Conservation (phyloP, 345 rosid genomes). For the Cardamine resedifolia region DNA sequence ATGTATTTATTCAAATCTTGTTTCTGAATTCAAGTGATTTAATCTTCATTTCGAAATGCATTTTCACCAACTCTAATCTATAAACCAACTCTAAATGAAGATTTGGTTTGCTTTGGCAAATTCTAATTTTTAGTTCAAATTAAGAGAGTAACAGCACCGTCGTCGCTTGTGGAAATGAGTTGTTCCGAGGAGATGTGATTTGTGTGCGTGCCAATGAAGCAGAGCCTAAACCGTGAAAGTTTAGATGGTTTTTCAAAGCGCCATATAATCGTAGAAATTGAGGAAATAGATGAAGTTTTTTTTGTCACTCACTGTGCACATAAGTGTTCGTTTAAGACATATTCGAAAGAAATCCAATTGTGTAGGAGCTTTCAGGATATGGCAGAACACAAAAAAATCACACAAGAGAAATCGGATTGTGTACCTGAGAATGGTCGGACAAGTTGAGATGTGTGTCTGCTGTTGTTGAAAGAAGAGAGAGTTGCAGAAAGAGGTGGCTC, state of each 20-base stretch:
- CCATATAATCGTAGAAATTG: not conserved
- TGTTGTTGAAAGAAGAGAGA: not conserved
- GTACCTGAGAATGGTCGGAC: not conserved
- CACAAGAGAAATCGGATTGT: not conserved
- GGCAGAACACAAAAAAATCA: not conserved
- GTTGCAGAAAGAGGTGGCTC: not conserved
- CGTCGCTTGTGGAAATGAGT: not conserved
- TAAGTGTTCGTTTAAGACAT: not conserved
- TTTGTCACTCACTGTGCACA: not conserved
- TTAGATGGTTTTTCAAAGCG: too few species aligned
- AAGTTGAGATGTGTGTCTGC: not conserved
- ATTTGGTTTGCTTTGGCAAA: not conserved
- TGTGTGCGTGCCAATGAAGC: not conserved
- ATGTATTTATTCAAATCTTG: constrained; percentile 21
- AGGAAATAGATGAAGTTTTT: too few species aligned
- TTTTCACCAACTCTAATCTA: not conserved
- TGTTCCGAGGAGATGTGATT: not conserved
- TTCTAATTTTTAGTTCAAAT: not conserved
- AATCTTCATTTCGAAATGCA: not conserved
- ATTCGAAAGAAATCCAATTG: not conserved
- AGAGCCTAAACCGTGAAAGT: not conserved
- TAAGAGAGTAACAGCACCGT: not conserved
- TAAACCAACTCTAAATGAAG: not conserved
- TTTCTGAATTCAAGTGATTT: constrained; percentile 5
- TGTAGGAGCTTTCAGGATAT: not conserved